Percentiles rank a stretch among this genome's conserved stretches.
phyloP scores from a whole-genome alignment of 768 basidiomycete genomes.

The Boletales sp. region DNA sequence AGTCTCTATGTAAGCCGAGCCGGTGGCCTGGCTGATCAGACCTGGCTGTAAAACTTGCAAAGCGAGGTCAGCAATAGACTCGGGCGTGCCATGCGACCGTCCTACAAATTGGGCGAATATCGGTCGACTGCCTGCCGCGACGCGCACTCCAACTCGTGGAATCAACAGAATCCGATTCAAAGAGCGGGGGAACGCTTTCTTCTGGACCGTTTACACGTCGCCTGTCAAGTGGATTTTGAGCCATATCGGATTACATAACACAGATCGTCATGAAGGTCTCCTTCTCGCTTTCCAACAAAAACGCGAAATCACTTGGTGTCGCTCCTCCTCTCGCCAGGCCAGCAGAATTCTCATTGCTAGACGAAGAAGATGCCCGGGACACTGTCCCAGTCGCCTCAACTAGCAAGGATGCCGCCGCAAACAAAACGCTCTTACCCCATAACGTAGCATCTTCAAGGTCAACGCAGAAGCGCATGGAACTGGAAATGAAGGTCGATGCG shows the following conservation, averaged over 20 bases:
- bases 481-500: conserved; percentile 73
- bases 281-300: conserved; percentile 64
- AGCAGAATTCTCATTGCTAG: conserved; percentile 58
- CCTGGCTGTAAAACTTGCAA: conserved; percentile 81
- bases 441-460: conserved; percentile 59
- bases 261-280: conserved; percentile 73
- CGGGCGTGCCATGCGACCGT: conserved; percentile 3
- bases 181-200: conserved; percentile 67
- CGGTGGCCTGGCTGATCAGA: conserved; percentile 89
- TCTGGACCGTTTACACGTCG: conserved; percentile 91
- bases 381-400: conserved; percentile 44
- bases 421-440: conserved; percentile 56
- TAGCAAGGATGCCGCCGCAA: conserved; percentile 39
- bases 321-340: conserved; percentile 55
- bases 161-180: conserved; percentile 36
- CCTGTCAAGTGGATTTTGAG: conserved; percentile 70
- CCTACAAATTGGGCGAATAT: conserved; percentile 88
- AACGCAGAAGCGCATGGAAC: conserved; percentile 71
- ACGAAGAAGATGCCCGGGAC: conserved; percentile 59
- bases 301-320: conserved; percentile 52
- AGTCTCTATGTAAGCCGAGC: conserved; percentile 95
- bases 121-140: conserved; percentile 49
- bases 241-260: conserved; percentile 36
- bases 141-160: conserved; percentile 31
- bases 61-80: conserved; percentile 5